Conservation (phyloP, 2,329 filamentous ascomycete species). For the Cytospora schulzeri region DNA sequence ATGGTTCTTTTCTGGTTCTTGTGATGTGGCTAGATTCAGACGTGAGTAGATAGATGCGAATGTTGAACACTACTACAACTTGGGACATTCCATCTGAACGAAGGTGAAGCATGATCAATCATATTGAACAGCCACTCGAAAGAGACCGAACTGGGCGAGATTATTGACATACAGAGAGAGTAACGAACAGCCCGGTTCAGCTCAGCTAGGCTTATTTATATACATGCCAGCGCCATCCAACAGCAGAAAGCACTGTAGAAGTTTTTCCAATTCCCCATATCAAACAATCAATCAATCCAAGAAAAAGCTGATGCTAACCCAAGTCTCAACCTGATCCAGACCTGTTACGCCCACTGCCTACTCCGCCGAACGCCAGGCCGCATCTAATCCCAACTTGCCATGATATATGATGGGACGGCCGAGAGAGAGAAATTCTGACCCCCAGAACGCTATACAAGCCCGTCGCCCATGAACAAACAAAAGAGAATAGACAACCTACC, state of each 20-base stretch:
- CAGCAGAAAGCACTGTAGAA: background rate
- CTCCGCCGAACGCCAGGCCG: background rate
- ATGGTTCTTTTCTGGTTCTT: background rate
- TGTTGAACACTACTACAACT: background rate
- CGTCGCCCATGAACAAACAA: background rate
- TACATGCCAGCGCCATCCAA: background rate
- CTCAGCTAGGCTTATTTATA: background rate
- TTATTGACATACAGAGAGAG: background rate
- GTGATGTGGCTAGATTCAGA: background rate
- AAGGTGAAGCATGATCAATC: background rate
- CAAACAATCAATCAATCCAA: background rate
- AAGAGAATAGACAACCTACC: background rate
- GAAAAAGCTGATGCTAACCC: background rate
- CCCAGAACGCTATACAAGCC: background rate
- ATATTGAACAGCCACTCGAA: background rate
- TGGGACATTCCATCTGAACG: background rate
- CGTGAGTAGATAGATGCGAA: conserved; percentile 15
- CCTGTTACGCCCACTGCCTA: background rate
- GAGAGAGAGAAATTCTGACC: background rate
- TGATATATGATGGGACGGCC: background rate
- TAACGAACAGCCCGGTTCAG: background rate
- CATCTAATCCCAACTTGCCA: background rate
- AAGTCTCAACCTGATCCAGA: background rate
- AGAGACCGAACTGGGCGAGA: background rate
- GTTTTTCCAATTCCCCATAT: background rate